Percentiles rank a stretch among this genome's conserved stretches.
Evolutionary conservation across 441 rosid species (phyloP).

Genomic region (Arabidopsis hybrid): DNA sequence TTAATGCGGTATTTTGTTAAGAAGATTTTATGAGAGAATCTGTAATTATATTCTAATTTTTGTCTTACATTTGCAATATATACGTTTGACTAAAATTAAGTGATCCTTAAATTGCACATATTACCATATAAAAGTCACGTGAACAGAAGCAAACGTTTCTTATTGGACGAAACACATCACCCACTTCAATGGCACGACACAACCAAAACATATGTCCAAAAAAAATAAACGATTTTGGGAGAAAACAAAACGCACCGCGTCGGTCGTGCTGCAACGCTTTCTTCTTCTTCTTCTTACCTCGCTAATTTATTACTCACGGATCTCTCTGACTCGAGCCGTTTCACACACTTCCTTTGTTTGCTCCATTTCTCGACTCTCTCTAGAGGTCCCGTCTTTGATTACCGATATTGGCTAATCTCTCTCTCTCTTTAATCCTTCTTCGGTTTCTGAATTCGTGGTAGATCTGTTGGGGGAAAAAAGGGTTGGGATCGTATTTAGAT

Average conservation of each 20-base stretch:
- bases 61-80: slow-evolving; percentile 15
- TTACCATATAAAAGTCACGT: slow-evolving; percentile 5
- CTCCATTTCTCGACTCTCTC: neutral
- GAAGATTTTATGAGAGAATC: neutral
- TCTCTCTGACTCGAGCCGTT: slow-evolving; percentile 30
- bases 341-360: neutral
- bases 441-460: slow-evolving; percentile 16
- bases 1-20: too few relatives aligned
- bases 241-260: slow-evolving; percentile 46
- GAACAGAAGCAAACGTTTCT: slow-evolving; percentile 27
- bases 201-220: neutral
- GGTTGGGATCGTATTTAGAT: slow-evolving; percentile 39
- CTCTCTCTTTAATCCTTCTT: neutral
- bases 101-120: neutral
- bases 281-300: slow-evolving; percentile 8
- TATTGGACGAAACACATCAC: slow-evolving; percentile 42
- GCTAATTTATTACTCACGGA: slow-evolving; percentile 23
- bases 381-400: neutral
- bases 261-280: slow-evolving; percentile 40
- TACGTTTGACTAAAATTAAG: slow-evolving; percentile 11
- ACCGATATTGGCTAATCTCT: neutral
- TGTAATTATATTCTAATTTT: slow-evolving; percentile 6
- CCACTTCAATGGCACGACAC: slow-evolving; percentile 39
- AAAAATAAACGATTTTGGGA: neutral
- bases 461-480: slow-evolving; percentile 41